phyloP scores from a whole-genome alignment of 352 stramenopile species.

The Salisapilia sapeloensis region DNA sequence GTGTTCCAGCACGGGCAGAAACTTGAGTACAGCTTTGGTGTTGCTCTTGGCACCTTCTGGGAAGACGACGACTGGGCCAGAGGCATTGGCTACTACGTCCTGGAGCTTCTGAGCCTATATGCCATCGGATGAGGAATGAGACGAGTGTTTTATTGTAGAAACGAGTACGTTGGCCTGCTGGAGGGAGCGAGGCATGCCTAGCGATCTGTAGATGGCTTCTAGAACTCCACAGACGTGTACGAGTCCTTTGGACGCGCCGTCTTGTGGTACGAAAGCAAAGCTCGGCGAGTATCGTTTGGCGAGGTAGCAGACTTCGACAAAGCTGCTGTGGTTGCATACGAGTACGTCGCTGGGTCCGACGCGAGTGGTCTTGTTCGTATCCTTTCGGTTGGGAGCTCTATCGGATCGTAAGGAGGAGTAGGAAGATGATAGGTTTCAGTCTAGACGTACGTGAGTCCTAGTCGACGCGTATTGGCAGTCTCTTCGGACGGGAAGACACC shows the following conservation, averaged over 20 bases:
- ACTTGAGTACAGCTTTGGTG: slow-evolving; percentile 53
- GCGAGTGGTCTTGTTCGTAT: slow-evolving; percentile 11
- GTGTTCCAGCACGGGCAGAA: slow-evolving; percentile 48
- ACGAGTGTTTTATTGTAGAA: too few species aligned
- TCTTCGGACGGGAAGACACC: slow-evolving; percentile 54
- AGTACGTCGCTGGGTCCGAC: slow-evolving; percentile 40
- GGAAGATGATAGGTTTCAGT: not conserved
- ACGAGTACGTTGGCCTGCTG: slow-evolving; percentile 15
- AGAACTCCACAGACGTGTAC: slow-evolving; percentile 48
- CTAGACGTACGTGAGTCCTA: slow-evolving; percentile 31
- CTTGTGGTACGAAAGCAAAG: slow-evolving; percentile 49
- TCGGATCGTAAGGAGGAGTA: not conserved
- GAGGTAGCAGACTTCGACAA: slow-evolving; percentile 66
- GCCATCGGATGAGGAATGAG: not conserved
- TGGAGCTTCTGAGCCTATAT: slow-evolving; percentile 29
- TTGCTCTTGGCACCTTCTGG: slow-evolving; percentile 66
- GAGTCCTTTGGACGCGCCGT: slow-evolving; percentile 26
- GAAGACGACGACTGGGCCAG: slow-evolving; percentile 53
- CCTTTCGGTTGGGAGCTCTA: slow-evolving; percentile 12
- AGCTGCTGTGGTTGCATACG: slow-evolving; percentile 71
- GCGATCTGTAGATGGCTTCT: slow-evolving; percentile 40
- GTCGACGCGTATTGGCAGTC: slow-evolving; percentile 43
- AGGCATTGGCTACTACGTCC: slow-evolving; percentile 40
- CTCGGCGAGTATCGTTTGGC: slow-evolving; percentile 56
- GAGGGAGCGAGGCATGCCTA: slow-evolving; percentile 21